These are phyloP conservation scores for Nelumbo lutea DNA, from an alignment of 164 flowering plant species.

Conservation along the genomic window DNA sequence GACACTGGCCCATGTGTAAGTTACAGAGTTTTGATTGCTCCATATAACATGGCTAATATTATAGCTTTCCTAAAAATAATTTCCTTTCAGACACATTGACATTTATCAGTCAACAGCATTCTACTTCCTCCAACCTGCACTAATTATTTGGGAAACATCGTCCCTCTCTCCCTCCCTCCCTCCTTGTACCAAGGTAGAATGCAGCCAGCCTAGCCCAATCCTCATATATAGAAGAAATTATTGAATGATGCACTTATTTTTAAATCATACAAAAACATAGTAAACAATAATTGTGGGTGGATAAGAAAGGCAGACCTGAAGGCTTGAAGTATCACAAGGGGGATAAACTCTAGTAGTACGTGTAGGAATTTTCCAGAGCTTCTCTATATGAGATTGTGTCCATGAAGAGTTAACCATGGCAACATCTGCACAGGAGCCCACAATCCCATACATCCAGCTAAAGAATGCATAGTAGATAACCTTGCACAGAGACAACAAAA, in stretches of 20 bases:
- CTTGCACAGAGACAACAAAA: constrained; percentile 67
- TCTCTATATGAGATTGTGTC: constrained; percentile 77
- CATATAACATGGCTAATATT: no score
- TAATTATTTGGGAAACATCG: no score
- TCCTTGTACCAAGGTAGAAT: no score
- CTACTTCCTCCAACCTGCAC: no score
- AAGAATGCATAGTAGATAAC: constrained; percentile 63
- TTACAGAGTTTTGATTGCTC: no score
- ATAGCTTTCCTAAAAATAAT: no score
- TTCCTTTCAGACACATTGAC: no score
- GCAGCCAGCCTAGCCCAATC: no score
- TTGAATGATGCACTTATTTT: not conserved
- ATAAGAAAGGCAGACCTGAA: constrained; percentile 54
- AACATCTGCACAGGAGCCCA: constrained; percentile 77
- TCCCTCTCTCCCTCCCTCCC: no score
- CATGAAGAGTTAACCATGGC: constrained; percentile 96
- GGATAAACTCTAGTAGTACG: constrained; percentile 78
- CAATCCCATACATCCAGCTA: constrained; percentile 82
- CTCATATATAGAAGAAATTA: not conserved
- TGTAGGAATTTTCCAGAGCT: constrained; percentile 69
- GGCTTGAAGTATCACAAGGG: constrained; percentile 91
- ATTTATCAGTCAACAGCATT: no score
- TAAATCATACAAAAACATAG: not conserved
- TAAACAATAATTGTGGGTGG: not conserved
- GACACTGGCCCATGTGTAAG: no score